Conservation (phyloP, 73 alveolate genomes). For the Tetrahymena borealis region DNA sequence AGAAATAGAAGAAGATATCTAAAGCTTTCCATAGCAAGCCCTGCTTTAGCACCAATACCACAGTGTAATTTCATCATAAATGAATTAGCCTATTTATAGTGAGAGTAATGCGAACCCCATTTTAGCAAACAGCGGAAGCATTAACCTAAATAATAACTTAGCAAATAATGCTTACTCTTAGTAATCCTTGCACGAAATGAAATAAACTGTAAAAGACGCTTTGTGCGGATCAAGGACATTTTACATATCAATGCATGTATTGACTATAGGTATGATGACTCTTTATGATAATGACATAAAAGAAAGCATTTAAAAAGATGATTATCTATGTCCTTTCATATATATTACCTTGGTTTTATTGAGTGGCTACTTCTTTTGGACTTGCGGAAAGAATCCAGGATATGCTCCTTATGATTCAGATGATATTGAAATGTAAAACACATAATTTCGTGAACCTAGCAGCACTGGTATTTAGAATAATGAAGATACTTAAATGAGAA, state of each 20-base stretch:
- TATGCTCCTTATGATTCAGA: not conserved
- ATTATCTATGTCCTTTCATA: not conserved
- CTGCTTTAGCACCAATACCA: not conserved
- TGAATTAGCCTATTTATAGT: not conserved
- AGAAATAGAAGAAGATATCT: not conserved
- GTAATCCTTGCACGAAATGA: not conserved
- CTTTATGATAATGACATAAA: not conserved
- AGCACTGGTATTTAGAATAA: not conserved
- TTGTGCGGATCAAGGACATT: not conserved
- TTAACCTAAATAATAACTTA: too few species aligned
- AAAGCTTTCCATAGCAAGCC: constrained; percentile 1
- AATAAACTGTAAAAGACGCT: not conserved
- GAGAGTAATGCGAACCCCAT: not conserved
- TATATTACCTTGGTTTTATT: not conserved
- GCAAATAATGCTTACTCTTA: not conserved
- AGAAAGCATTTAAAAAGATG: not conserved
- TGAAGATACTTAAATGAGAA: not conserved
- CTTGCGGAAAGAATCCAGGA: constrained; percentile 3
- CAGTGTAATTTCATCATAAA: not conserved
- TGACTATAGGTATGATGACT: not conserved
- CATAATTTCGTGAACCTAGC: not conserved
- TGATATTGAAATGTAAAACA: not conserved
- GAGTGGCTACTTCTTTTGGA: not conserved
- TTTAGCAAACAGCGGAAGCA: not conserved
- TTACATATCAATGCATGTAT: not conserved